phyloP scores from a whole-genome alignment of 257 asterid genomes.

The Fraxinus pennsylvanica region DNA sequence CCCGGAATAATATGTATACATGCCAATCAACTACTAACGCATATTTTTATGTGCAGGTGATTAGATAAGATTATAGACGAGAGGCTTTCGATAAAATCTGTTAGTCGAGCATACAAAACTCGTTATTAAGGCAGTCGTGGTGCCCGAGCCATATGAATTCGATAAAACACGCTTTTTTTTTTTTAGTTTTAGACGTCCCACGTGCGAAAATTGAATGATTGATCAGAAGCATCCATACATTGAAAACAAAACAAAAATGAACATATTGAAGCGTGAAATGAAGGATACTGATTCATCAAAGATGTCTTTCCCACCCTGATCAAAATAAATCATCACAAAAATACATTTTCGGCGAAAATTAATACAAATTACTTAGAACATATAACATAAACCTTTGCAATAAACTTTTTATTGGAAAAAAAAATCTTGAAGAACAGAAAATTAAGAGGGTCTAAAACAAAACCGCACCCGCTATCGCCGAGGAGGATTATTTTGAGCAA shows the following conservation, averaged over 20 bases:
- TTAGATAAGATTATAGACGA: background rate
- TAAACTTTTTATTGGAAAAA: background rate
- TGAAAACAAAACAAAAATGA: no score
- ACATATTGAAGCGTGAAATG: background rate
- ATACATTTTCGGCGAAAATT: background rate
- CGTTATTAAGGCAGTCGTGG: background rate
- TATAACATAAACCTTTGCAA: background rate
- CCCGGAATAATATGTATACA: no score
- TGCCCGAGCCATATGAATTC: no score
- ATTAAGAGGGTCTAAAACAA: background rate
- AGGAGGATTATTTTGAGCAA: conserved; percentile 84
- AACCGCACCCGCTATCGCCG: conserved; percentile 83
- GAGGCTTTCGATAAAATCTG: background rate
- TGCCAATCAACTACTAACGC: no score
- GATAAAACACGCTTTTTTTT: no score
- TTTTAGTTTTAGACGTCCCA: no score
- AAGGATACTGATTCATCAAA: conserved; percentile 83
- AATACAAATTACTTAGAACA: background rate
- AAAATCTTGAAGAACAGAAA: background rate
- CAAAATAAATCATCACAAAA: background rate
- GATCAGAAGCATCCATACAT: background rate
- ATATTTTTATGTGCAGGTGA: no score
- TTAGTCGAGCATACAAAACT: background rate
- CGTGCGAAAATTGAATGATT: no score
- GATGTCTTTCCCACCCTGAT: conserved; percentile 93